Percentiles rank a stretch among this genome's conserved stretches.
These are phyloP conservation scores for Aspergillus luchuensis DNA, from an alignment of 2,329 filamentous ascomycete species.

Conservation along the genomic window DNA sequence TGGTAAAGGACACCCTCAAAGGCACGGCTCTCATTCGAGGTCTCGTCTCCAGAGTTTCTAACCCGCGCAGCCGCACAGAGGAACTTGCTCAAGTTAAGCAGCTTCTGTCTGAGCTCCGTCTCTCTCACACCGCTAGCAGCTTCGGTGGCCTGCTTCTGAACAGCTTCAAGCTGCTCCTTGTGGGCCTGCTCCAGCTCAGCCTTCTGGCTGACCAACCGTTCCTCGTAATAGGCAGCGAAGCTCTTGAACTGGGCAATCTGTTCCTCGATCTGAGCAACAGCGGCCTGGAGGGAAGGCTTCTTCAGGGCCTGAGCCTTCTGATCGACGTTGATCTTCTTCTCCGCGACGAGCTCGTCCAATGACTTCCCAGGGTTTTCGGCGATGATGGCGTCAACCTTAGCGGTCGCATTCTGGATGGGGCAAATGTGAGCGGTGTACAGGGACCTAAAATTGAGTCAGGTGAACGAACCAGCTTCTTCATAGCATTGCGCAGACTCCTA, in stretches of 20 bases:
- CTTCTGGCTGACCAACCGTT: slow-evolving; percentile 58
- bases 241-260: slow-evolving; percentile 63
- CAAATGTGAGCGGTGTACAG: slow-evolving; percentile 23
- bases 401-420: slow-evolving; percentile 53
- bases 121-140: slow-evolving; percentile 52
- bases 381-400: slow-evolving; percentile 63
- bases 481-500: slow-evolving; percentile 86
- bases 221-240: slow-evolving; percentile 61
- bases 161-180: slow-evolving; percentile 56
- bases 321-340: slow-evolving; percentile 66
- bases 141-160: slow-evolving; percentile 53
- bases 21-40: slow-evolving; percentile 59
- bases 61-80: slow-evolving; percentile 63
- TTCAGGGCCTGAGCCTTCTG: slow-evolving; percentile 65
- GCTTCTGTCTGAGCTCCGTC: slow-evolving; percentile 54
- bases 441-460: neutral
- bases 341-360: slow-evolving; percentile 63
- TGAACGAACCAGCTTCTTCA: slow-evolving; percentile 84
- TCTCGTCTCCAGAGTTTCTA: slow-evolving; percentile 60
- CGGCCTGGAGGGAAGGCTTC: slow-evolving; percentile 62
- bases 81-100: slow-evolving; percentile 64
- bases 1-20: slow-evolving; percentile 66
- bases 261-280: slow-evolving; percentile 60
- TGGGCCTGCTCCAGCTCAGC: slow-evolving; percentile 57
- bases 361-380: slow-evolving; percentile 61